phyloP scores from a whole-genome alignment of 495 filamentous ascomycete species.

The Xylaria flabelliformis region DNA sequence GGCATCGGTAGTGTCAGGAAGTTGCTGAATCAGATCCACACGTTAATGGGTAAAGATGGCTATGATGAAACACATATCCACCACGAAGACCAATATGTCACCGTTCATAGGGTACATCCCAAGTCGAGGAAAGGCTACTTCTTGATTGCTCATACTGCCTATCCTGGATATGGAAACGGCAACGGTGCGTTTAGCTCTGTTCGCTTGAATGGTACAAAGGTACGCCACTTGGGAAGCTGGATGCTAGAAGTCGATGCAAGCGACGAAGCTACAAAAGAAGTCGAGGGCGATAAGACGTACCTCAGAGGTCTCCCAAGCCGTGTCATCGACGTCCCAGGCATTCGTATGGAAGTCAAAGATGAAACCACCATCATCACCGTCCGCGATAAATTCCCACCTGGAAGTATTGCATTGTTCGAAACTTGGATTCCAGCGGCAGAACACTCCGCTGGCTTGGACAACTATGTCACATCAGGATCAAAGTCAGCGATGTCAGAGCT shows the following conservation, averaged over 20 bases:
- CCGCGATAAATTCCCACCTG: constrained; percentile 83
- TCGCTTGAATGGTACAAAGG: constrained; percentile 73
- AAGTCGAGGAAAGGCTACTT: constrained; percentile 90
- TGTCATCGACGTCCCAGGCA: constrained; percentile 73
- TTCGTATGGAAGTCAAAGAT: constrained; percentile 68
- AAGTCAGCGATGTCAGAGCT: constrained; percentile 77
- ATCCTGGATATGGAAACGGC: constrained; percentile 82
- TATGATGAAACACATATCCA: constrained; percentile 97
- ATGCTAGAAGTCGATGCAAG: constrained; percentile 79
- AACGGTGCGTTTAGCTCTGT: constrained; percentile 78
- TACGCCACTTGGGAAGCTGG: constrained; percentile 86
- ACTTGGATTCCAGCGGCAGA: constrained; percentile 90
- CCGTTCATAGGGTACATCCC: constrained; percentile 93
- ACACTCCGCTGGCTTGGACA: constrained; percentile 78
- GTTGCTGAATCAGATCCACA: constrained; percentile 90
- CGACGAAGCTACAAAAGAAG: constrained; percentile 66
- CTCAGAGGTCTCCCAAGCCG: constrained; percentile 82
- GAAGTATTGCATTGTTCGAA: constrained; percentile 92
- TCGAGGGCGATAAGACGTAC: constrained; percentile 69
- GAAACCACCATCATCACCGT: constrained; percentile 80
- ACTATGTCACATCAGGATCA: constrained; percentile 80
- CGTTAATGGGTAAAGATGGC: constrained; percentile 88
- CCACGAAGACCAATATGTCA: constrained; percentile 94
- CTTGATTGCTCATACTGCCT: constrained; percentile 92
- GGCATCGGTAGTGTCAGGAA: constrained; percentile 92